Evolutionary conservation across 1,139 yeast genomes (phyloP).

Genomic region (Diutina pseudorugosa): DNA sequence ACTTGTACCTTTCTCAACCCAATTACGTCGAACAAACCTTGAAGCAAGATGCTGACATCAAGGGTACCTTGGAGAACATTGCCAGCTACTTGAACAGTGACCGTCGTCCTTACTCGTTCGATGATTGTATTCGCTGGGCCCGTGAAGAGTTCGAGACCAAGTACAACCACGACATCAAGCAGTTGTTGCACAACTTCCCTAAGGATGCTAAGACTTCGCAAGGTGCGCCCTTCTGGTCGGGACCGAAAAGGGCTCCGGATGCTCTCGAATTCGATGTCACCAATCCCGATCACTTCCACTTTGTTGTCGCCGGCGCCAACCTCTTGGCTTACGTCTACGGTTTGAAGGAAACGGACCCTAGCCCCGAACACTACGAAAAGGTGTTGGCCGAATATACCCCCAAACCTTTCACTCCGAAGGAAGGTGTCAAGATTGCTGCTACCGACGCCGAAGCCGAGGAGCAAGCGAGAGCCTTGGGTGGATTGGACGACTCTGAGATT

Average conservation of each 20-base stretch:
- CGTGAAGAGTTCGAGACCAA: slow-evolving; percentile 78
- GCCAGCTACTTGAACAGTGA: slow-evolving; percentile 43
- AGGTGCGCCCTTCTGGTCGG: slow-evolving; percentile 96
- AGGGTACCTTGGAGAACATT: slow-evolving; percentile 73
- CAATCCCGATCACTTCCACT: slow-evolving; percentile 69
- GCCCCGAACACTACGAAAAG: slow-evolving; percentile 34
- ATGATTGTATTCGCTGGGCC: slow-evolving; percentile 94
- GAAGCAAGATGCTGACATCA: slow-evolving; percentile 86
- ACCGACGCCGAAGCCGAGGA: slow-evolving; percentile 85
- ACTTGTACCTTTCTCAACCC: slow-evolving; percentile 81
- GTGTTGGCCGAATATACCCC: slow-evolving; percentile 35
- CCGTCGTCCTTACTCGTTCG: slow-evolving; percentile 79
- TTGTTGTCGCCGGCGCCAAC: slow-evolving; percentile 82
- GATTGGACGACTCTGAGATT: slow-evolving; percentile 45
- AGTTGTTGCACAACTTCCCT: slow-evolving; percentile 87
- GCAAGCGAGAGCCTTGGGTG: slow-evolving; percentile 36
- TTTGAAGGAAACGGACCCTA: slow-evolving; percentile 38
- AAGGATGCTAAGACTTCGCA: slow-evolving; percentile 80
- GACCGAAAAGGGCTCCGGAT: slow-evolving; percentile 92
- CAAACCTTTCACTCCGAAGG: slow-evolving; percentile 51
- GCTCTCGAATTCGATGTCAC: slow-evolving; percentile 67
- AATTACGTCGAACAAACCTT: slow-evolving; percentile 83
- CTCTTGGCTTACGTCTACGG: slow-evolving; percentile 87
- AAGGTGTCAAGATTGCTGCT: slow-evolving; percentile 74
- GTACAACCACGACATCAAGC: slow-evolving; percentile 77